Evolutionary conservation across 352 stramenopile genomes (phyloP).

Genomic region (Phytophthora parvispora): DNA sequence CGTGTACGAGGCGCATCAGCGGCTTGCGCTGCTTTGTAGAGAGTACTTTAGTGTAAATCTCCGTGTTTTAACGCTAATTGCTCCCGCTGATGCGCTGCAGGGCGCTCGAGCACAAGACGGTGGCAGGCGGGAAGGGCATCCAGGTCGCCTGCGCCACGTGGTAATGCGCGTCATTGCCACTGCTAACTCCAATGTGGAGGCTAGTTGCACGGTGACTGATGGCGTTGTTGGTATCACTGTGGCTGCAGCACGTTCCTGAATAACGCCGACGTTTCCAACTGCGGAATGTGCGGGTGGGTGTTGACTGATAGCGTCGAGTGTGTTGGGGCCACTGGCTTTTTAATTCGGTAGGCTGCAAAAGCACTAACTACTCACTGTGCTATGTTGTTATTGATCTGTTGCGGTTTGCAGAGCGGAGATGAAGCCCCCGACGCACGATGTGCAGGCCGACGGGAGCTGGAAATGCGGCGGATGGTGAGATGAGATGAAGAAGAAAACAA

Average conservation of each 20-base stretch:
- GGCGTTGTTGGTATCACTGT: not conserved
- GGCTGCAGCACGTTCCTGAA: constrained; percentile 78
- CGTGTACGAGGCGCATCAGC: not conserved
- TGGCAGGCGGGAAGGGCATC: constrained; percentile 67
- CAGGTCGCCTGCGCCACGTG: constrained; percentile 65
- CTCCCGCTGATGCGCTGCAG: constrained; percentile 9
- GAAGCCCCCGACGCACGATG: constrained; percentile 74
- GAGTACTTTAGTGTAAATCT: not conserved
- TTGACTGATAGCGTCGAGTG: no score
- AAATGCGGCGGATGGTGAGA: constrained; percentile 78
- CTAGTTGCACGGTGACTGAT: not conserved
- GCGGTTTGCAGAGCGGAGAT: constrained; percentile 49
- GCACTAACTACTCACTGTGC: not conserved
- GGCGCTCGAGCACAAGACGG: constrained; percentile 58
- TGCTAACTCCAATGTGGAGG: not conserved
- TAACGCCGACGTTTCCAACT: constrained; percentile 52
- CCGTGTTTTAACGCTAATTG: not conserved
- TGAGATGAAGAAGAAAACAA: no score
- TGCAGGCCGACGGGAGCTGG: constrained; percentile 77
- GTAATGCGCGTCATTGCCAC: constrained; percentile 32
- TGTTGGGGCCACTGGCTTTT: no score
- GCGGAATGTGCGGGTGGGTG: constrained; percentile 78
- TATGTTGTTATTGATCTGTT: not conserved
- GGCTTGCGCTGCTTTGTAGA: not conserved
- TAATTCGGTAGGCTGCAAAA: not conserved